Evolutionary conservation across 2,329 filamentous ascomycete species (phyloP).

Genomic region (Botrytis aclada): DNA sequence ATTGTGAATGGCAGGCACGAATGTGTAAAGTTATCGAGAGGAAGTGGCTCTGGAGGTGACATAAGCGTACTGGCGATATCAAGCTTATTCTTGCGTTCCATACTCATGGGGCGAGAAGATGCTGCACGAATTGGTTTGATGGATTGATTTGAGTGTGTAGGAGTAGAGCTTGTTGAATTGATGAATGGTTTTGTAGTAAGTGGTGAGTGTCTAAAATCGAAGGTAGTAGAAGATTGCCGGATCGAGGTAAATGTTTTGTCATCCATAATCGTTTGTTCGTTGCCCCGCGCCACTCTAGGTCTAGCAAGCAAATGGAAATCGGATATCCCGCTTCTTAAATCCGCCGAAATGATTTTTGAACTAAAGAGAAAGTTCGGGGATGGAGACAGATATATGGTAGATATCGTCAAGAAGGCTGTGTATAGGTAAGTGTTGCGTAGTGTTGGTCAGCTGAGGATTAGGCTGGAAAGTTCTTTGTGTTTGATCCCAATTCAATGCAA

Average conservation of each 20-base stretch:
- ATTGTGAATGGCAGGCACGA: constrained; percentile 26
- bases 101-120: constrained; percentile 28
- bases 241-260: constrained; percentile 28
- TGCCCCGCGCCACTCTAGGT: constrained; percentile 14
- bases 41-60: constrained; percentile 58
- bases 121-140: constrained; percentile 28
- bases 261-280: constrained; percentile 22
- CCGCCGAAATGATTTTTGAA: not conserved
- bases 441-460: constrained; percentile 31
- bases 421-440: constrained; percentile 18
- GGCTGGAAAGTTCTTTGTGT: constrained; percentile 33
- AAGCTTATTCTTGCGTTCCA: constrained; percentile 31
- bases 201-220: constrained; percentile 30
- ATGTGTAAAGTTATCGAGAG: constrained; percentile 49
- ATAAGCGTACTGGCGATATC: constrained; percentile 49
- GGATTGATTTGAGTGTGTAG: not conserved
- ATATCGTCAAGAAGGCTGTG: constrained; percentile 19
- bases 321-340: constrained; percentile 14
- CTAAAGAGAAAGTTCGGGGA: not conserved
- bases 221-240: constrained; percentile 34
- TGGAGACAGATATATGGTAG: constrained; percentile 12
- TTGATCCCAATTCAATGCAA: constrained; percentile 31
- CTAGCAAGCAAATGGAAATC: constrained; percentile 6
- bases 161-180: constrained; percentile 23
- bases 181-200: constrained; percentile 26